A percentile compares a stretch with the other conserved stretches of the same genome.
These are phyloP conservation scores for Purpureocillium lavendulum DNA, from an alignment of 2,329 filamentous ascomycete genomes.

Conservation along the genomic window DNA sequence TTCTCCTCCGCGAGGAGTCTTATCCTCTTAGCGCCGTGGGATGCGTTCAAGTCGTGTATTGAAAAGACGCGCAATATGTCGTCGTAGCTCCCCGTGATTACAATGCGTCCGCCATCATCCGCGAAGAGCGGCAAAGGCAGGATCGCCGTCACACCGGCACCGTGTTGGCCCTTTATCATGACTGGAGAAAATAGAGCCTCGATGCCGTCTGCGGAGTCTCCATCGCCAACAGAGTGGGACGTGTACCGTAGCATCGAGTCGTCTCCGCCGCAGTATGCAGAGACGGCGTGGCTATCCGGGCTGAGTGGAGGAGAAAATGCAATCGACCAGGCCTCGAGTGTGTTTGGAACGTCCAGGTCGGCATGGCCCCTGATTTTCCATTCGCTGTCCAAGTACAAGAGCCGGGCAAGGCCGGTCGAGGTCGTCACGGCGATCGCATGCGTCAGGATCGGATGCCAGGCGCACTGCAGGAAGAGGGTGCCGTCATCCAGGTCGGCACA, in stretches of 20 bases:
- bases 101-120: slow-evolving; percentile 39
- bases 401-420: slow-evolving; percentile 54
- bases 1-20: slow-evolving; percentile 54
- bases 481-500: slow-evolving; percentile 44
- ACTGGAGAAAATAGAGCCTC: slow-evolving; percentile 15
- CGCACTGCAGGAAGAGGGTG: slow-evolving; percentile 62
- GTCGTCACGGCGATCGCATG: slow-evolving; percentile 61
- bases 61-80: slow-evolving; percentile 66
- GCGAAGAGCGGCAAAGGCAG: slow-evolving; percentile 50
- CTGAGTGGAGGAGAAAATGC: slow-evolving; percentile 39
- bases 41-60: slow-evolving; percentile 30
- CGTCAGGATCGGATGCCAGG: slow-evolving; percentile 55
- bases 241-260: slow-evolving; percentile 54
- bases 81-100: slow-evolving; percentile 89
- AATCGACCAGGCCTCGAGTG: slow-evolving; percentile 67
- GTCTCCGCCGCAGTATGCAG: slow-evolving; percentile 65
- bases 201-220: slow-evolving; percentile 7
- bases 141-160: slow-evolving; percentile 83
- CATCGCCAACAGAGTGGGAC: slow-evolving; percentile 19
- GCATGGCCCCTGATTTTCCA: slow-evolving; percentile 26
- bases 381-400: slow-evolving; percentile 39
- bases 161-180: slow-evolving; percentile 44
- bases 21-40: slow-evolving; percentile 31
- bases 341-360: slow-evolving; percentile 37
- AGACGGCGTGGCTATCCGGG: slow-evolving; percentile 19